Conservation (phyloP, 441 rosid species). For the Erodium chrysanthum region DNA sequence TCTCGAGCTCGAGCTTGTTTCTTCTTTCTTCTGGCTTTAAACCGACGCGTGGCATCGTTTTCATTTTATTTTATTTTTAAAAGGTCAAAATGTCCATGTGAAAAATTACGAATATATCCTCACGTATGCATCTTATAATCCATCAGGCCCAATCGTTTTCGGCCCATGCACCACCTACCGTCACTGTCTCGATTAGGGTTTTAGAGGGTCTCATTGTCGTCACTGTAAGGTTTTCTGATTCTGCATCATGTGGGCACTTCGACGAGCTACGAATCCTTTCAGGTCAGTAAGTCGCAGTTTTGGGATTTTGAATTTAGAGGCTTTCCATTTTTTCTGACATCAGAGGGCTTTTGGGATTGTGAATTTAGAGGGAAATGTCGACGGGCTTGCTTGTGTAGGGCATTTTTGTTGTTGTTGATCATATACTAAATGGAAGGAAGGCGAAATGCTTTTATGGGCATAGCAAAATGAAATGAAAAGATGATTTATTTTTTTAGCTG, state of each 20-base stretch:
- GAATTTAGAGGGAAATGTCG: not conserved
- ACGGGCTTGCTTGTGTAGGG: not conserved
- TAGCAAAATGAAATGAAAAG: not conserved
- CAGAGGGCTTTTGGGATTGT: not conserved
- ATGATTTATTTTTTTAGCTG: not conserved
- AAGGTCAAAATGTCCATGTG: not conserved
- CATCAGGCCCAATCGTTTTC: not conserved
- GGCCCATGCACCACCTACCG: not conserved
- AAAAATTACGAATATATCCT: not conserved
- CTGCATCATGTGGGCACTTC: not conserved
- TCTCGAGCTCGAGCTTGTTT: not conserved
- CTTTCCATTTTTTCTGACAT: no score
- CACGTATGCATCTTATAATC: not conserved
- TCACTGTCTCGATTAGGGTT: not conserved
- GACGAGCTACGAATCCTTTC: not conserved
- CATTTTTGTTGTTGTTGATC: not conserved
- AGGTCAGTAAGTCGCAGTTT: not conserved
- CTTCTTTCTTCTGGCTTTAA: no score
- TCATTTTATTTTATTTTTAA: not conserved
- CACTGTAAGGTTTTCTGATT: not conserved
- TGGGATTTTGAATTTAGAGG: not conserved
- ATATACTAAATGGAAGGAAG: not conserved
- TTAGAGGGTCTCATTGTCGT: not conserved
- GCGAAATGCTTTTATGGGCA: not conserved
- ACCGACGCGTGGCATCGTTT: no score